phyloP scores from a whole-genome alignment of 257 asterid species.

The Galeopsis tetrahit region DNA sequence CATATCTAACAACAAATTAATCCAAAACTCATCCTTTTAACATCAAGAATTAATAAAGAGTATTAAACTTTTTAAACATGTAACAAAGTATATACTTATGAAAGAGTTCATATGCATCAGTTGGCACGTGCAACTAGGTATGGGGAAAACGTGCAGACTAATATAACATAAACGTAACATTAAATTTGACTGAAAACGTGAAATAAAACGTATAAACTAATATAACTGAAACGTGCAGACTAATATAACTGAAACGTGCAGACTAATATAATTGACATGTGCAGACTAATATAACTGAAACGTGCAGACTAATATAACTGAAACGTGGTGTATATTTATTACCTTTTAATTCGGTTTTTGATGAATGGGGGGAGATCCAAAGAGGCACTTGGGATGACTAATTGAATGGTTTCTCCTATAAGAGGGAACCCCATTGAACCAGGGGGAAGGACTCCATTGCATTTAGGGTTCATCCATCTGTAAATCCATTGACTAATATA shows the following conservation, averaged over 20 bases:
- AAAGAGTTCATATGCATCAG: too few relatives aligned
- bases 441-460: conserved; percentile 77
- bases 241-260: too few relatives aligned
- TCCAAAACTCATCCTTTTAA: not conserved
- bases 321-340: not conserved
- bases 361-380: conserved; percentile 76
- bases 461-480: conserved; percentile 75
- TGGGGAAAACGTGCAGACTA: too few relatives aligned
- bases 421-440: conserved; percentile 83
- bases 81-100: not conserved
- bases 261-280: too few relatives aligned
- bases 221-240: too few relatives aligned
- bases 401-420: conserved; percentile 68
- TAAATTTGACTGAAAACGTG: too few relatives aligned
- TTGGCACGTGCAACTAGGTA: too few relatives aligned
- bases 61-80: not conserved
- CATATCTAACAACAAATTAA: conserved; percentile 46
- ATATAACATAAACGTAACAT: too few relatives aligned
- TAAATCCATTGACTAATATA: conserved; percentile 52
- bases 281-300: too few relatives aligned
- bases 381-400: conserved; percentile 67
- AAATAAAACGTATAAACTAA: too few relatives aligned
- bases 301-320: too few relatives aligned
- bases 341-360: conserved; percentile 61
- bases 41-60: not conserved